Percentiles rank a stretch among this genome's conserved stretches.
Evolutionary conservation across 23 red algal genomes (phyloP).

Genomic region (Chondrus crispus): DNA sequence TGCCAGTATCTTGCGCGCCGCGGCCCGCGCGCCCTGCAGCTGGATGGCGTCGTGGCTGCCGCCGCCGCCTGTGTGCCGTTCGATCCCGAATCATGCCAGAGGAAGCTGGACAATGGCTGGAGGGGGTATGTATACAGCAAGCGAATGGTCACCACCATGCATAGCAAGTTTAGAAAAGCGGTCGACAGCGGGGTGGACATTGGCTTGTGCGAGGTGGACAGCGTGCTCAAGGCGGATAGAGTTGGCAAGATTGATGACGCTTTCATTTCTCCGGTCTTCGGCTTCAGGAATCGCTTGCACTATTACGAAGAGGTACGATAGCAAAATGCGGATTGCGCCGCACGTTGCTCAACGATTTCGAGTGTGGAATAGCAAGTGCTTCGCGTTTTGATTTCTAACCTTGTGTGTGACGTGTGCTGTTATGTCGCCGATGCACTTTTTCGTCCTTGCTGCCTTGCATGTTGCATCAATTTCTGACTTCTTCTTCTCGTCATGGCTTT

Average conservation of each 20-base stretch:
- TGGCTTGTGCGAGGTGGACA: constrained; percentile 25
- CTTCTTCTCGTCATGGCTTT: too few relatives aligned
- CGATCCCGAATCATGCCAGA: constrained; percentile 71
- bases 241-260: constrained; percentile 87
- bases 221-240: constrained; percentile 37
- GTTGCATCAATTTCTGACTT: too few relatives aligned
- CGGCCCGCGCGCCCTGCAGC: background rate
- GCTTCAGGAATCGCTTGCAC: constrained; percentile 71
- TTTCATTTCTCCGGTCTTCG: constrained; percentile 82
- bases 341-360: too few relatives aligned
- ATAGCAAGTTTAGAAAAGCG: constrained; percentile 31
- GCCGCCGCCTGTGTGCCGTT: constrained; percentile 84
- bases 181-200: background rate
- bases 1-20: constrained; percentile 68
- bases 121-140: constrained; percentile 61
- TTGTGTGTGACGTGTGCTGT: too few relatives aligned
- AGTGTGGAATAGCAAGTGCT: too few relatives aligned
- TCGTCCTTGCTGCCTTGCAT: too few relatives aligned
- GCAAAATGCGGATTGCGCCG: too few relatives aligned
- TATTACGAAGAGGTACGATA: constrained; percentile 82
- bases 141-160: constrained; percentile 63
- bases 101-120: constrained; percentile 61
- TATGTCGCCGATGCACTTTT: too few relatives aligned
- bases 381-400: too few relatives aligned
- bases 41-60: constrained; percentile 59